These are phyloP conservation scores for Pseudisothecium myosuroides DNA, from an alignment of 225 moss, liverwort and hornwort species.

Conservation along the genomic window DNA sequence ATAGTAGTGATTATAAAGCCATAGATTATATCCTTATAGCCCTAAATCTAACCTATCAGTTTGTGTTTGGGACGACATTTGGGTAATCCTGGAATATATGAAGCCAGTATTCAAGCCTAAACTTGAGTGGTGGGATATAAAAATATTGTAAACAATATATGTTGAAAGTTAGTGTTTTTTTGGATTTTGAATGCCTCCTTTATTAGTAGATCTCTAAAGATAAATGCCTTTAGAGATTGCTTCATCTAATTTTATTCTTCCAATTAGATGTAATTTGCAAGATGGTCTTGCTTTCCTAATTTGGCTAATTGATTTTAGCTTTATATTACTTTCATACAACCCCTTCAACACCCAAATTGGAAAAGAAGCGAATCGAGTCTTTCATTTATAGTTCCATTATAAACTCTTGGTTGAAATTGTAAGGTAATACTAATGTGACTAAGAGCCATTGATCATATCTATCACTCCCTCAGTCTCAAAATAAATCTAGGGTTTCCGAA, in stretches of 20 bases:
- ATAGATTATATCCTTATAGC: background rate
- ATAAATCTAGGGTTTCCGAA: too few species aligned
- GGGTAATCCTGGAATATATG: background rate
- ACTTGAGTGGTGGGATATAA: background rate
- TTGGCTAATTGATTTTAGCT: too few species aligned
- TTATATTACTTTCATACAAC: background rate
- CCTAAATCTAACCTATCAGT: fast-evolving
- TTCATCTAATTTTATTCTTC: background rate
- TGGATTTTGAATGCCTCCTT: background rate
- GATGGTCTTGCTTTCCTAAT: too few species aligned
- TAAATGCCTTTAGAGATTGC: background rate
- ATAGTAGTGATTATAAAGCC: background rate
- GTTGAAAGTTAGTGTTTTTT: background rate
- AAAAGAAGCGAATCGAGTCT: background rate
- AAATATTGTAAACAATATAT: background rate
- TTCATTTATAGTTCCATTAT: background rate
- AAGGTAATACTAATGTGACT: background rate
- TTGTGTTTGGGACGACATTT: background rate
- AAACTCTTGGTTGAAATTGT: background rate
- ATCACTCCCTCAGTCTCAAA: background rate
- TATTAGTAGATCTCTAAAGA: background rate
- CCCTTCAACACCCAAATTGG: background rate
- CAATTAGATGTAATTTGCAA: background rate
- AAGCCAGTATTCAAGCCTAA: background rate
- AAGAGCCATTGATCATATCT: background rate